Conservation (phyloP, 306 rosid species). For the Prunus dulcis region DNA sequence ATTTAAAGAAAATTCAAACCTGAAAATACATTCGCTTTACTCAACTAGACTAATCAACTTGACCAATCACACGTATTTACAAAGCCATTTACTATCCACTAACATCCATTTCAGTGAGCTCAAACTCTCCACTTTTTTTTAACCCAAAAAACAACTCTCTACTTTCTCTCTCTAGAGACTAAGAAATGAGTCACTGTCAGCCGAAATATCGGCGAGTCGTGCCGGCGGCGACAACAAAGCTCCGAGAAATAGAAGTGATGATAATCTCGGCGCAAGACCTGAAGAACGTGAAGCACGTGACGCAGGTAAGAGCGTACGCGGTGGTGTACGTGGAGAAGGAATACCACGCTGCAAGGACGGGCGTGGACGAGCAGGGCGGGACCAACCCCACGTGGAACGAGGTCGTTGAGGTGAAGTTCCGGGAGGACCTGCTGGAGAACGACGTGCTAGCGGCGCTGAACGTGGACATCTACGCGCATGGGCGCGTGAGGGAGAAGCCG, state of each 20-base stretch:
- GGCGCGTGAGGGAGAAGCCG: constrained; percentile 25
- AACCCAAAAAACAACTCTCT: not conserved
- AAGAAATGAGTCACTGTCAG: not conserved
- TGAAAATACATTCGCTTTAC: too few relatives aligned
- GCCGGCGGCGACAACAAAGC: not conserved
- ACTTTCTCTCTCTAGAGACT: not conserved
- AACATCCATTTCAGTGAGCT: too few relatives aligned
- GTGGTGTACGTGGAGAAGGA: constrained; percentile 23
- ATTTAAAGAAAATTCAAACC: too few relatives aligned
- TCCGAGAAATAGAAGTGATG: constrained; percentile 26
- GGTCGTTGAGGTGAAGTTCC: constrained; percentile 24
- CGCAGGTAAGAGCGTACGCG: constrained; percentile 22
- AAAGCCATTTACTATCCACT: too few relatives aligned
- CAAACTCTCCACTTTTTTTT: too few relatives aligned
- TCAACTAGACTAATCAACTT: too few relatives aligned
- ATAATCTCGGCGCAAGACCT: constrained; percentile 31
- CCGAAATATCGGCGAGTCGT: not conserved
- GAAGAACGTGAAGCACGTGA: constrained; percentile 29
- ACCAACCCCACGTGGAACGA: constrained; percentile 25
- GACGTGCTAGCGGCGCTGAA: constrained; percentile 23
- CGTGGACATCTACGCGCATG: constrained; percentile 28
- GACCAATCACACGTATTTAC: too few relatives aligned
- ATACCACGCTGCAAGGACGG: constrained; percentile 15
- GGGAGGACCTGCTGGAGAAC: constrained; percentile 14
- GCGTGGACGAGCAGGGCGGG: constrained; percentile 21